These are phyloP conservation scores for Wallacemonas sp. DNA, from an alignment of 208 protist genomes.

Conservation along the genomic window DNA sequence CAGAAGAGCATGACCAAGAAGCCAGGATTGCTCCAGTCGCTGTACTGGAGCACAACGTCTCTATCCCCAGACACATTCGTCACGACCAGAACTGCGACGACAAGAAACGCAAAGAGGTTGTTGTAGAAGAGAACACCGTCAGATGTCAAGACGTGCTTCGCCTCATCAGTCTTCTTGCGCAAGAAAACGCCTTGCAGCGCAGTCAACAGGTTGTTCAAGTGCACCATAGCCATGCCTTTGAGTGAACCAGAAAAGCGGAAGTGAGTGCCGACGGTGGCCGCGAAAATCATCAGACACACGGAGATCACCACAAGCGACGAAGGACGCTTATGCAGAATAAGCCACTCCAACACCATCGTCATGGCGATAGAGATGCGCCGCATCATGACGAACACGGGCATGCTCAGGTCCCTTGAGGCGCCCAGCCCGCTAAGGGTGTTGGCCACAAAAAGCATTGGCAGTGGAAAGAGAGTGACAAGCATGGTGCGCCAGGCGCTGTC, in stretches of 20 bases:
- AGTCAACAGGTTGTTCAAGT: slow-evolving; percentile 34
- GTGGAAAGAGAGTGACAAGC: slow-evolving; percentile 23
- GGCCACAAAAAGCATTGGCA: slow-evolving; percentile 28
- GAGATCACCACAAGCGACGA: neutral
- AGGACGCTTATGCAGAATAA: slow-evolving; percentile 9
- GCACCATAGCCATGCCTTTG: slow-evolving; percentile 14
- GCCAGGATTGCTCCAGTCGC: slow-evolving; percentile 6
- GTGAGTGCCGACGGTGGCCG: slow-evolving; percentile 17
- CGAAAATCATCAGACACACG: slow-evolving; percentile 23
- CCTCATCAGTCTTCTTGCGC: slow-evolving; percentile 20
- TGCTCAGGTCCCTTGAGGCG: slow-evolving; percentile 29
- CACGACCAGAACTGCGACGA: slow-evolving; percentile 4
- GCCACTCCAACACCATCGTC: slow-evolving; percentile 22
- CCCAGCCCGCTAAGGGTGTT: slow-evolving; percentile 37
- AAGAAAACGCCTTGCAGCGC: slow-evolving; percentile 25
- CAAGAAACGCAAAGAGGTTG: slow-evolving; percentile 13
- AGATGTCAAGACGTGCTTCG: neutral
- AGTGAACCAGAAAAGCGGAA: slow-evolving; percentile 8
- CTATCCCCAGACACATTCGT: neutral
- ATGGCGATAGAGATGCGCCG: slow-evolving; percentile 39
- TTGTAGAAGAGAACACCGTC: slow-evolving; percentile 41
- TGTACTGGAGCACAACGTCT: slow-evolving; percentile 5
- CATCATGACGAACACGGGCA: slow-evolving; percentile 37
- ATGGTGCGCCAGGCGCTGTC: neutral
- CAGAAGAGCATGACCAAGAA: slow-evolving; percentile 12